Evolutionary conservation across 169 alveolate genomes (phyloP), one percentile per base, ranked within the genome.

Genomic region (Plasmodium gonderi): DNA sequence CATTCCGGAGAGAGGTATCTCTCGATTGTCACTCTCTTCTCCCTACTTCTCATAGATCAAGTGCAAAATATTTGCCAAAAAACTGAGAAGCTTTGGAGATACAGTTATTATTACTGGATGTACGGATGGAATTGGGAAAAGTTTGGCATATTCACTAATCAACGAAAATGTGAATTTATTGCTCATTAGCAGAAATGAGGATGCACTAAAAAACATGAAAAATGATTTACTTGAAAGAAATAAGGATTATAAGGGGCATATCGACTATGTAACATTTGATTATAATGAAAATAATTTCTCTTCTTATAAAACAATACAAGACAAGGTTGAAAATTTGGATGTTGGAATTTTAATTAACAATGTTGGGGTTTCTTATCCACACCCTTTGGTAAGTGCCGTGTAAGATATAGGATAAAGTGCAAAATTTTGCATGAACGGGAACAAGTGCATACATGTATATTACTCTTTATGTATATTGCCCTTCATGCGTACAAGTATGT

Each of bases 51-150:
- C 26, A 44, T 29, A 82, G 91, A 33, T 82, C 17, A 82, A 82
- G 49, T 29, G 60, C 49, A 68, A 82, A 68, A 14, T 82, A 44
- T 44, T 65, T 69, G 45, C 60, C 7, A 93, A 33, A 44, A 60
- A 81, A 26, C 64, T 93, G 80, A 45, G 80, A 82, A 91, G 91
- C 54, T 90, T 75, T 45, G 96, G 96, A 40, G 80, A 80, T n/a
- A 93, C 95, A 90, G 94, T 91, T 6, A 51, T 95, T 36, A 83
- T 95, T 12, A 95, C 96, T 26, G 96, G 96, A 29, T 95, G 96
- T 49, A 95, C 95, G 40, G 96, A 95, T 40, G 96, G 96, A 42
- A 95, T 95, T 51, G 96, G 96, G 44, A 95, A 95, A 76, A 95
- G 95, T 44, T 40, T 95, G 36, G 91, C 96, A 51, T 74, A 89